Conservation (phyloP, 1,284 basidiomycete species). For the Microbotryum silenes-acaulis region DNA sequence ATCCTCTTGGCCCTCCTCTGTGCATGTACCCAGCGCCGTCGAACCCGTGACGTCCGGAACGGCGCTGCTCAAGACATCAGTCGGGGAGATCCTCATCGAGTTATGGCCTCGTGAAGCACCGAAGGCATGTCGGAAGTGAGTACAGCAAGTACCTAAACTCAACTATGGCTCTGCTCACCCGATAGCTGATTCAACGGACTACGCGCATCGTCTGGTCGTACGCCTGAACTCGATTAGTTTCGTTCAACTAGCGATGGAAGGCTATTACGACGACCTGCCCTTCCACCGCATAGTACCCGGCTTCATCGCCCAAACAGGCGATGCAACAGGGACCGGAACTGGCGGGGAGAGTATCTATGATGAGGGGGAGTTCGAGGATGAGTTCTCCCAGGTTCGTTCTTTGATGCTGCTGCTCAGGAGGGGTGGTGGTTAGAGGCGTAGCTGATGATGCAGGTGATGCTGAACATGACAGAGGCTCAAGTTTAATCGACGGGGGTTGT, state of each 20-base stretch:
- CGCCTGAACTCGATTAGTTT: constrained; percentile 9
- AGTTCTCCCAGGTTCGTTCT: constrained; percentile 25
- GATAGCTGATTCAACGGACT: constrained; percentile 3
- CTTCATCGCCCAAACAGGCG: constrained; percentile 93
- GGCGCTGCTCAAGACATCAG: constrained; percentile 81
- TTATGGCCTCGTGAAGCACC: constrained; percentile 94
- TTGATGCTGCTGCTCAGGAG: too few relatives aligned
- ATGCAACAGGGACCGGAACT: constrained; percentile 78
- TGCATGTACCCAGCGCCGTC: constrained; percentile 13
- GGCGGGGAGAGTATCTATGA: constrained; percentile 56
- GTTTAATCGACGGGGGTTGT: constrained; percentile 74
- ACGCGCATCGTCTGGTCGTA: neutral
- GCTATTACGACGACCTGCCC: constrained; percentile 90
- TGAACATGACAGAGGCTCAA: constrained; percentile 64
- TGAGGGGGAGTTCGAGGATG: constrained; percentile 33
- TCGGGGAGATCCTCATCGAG: constrained; percentile 79
- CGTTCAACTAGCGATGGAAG: constrained; percentile 41
- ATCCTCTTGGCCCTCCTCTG: neutral
- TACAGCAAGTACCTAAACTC: constrained; percentile 53
- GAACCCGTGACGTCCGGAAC: constrained; percentile 32
- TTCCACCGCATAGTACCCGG: constrained; percentile 84
- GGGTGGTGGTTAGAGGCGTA: neutral
- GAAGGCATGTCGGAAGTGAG: constrained; percentile 85
- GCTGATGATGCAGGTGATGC: neutral
- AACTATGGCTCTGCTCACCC: constrained; percentile 5